Evolutionary conservation across 1,139 yeast genomes (phyloP).

Genomic region (Candida frijolesensis): DNA sequence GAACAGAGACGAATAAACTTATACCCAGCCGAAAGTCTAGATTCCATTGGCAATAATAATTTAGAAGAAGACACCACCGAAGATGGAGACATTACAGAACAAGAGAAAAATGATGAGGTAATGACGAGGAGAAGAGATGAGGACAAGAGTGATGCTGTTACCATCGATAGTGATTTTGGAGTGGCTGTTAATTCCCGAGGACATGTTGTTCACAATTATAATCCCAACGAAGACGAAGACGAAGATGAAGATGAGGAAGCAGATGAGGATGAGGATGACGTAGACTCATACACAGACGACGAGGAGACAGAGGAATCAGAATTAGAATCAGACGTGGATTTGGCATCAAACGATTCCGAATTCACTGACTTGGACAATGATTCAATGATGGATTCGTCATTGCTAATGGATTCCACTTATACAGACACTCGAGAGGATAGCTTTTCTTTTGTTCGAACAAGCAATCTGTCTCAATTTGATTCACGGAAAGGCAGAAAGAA

Average conservation of each 20-base stretch:
- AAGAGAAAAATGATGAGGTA: constrained; percentile 15
- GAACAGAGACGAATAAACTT: constrained; percentile 7
- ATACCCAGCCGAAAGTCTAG: constrained; percentile 5
- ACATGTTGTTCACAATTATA: constrained; percentile 19
- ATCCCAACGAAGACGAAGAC: constrained; percentile 12
- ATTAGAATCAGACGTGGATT: constrained; percentile 14
- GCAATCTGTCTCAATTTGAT: constrained; percentile 13
- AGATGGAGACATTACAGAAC: constrained; percentile 21
- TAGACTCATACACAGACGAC: constrained; percentile 12
- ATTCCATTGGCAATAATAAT: constrained; percentile 3
- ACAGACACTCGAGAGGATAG: constrained; percentile 12
- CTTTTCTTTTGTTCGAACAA: constrained; percentile 13
- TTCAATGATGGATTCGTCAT: constrained; percentile 37
- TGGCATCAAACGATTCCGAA: constrained; percentile 39
- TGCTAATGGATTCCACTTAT: constrained; percentile 29
- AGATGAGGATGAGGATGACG: constrained; percentile 21
- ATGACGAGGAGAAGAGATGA: not conserved
- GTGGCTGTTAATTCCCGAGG: constrained; percentile 26
- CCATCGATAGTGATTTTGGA: constrained; percentile 39
- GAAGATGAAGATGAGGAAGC: constrained; percentile 17
- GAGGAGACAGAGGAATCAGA: constrained; percentile 14
- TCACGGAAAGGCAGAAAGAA: constrained; percentile 22
- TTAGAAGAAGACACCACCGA: constrained; percentile 10
- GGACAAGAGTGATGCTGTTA: constrained; percentile 20
- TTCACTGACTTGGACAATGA: constrained; percentile 49